Evolutionary conservation across 176 grass and related monocot species (phyloP).

Genomic region (Oryza australiensis): DNA sequence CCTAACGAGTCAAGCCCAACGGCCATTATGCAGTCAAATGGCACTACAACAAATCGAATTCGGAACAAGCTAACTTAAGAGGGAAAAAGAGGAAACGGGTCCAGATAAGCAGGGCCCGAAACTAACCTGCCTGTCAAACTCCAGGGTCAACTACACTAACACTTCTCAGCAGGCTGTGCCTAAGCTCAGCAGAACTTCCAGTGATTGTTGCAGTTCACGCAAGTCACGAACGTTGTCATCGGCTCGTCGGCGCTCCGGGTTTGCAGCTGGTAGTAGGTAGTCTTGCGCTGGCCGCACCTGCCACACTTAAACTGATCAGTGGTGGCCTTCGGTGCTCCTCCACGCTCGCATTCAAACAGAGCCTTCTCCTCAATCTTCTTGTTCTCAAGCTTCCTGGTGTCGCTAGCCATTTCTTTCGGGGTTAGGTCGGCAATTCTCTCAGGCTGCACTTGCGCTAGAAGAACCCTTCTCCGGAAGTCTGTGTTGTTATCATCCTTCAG

Average conservation of each 20-base stretch:
- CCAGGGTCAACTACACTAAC: background rate
- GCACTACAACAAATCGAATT: background rate
- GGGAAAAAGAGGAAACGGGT: background rate
- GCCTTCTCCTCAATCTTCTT: slow-evolving; percentile 60
- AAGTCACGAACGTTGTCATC: slow-evolving; percentile 56
- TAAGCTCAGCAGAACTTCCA: slow-evolving; percentile 61
- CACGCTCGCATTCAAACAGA: slow-evolving; percentile 49
- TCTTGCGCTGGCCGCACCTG: slow-evolving; percentile 53
- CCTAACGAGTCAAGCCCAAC: background rate
- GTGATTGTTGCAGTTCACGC: slow-evolving; percentile 65
- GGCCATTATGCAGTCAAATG: background rate
- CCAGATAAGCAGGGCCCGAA: background rate
- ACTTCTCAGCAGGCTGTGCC: background rate
- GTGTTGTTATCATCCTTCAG: slow-evolving; percentile 51
- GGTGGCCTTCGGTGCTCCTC: slow-evolving; percentile 47
- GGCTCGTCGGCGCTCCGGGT: slow-evolving; percentile 56
- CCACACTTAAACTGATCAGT: slow-evolving; percentile 64
- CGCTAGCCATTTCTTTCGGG: slow-evolving; percentile 53
- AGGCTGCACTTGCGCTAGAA: slow-evolving; percentile 33
- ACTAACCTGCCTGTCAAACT: slow-evolving; percentile 7
- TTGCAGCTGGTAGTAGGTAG: slow-evolving; percentile 53
- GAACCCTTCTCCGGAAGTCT: slow-evolving; percentile 52
- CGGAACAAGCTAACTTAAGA: background rate
- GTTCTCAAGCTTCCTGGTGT: slow-evolving; percentile 49
- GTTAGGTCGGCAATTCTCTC: slow-evolving; percentile 41